These are phyloP conservation scores for Vigna reflexopilosa DNA, from an alignment of 306 rosid species.

Conservation along the genomic window DNA sequence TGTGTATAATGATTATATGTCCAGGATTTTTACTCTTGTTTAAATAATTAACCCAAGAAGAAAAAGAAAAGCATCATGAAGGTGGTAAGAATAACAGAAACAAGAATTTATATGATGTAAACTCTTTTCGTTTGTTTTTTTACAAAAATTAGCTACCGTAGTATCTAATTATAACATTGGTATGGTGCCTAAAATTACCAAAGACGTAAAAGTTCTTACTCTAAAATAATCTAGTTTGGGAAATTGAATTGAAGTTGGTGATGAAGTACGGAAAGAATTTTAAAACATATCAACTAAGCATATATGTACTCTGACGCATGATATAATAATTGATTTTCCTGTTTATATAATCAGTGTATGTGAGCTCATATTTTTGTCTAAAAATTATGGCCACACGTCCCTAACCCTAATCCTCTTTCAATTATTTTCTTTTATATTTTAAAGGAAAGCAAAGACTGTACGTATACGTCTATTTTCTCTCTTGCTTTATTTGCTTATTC, in stretches of 20 bases:
- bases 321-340: not conserved
- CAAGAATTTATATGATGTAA: not conserved
- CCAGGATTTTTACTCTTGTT: not conserved
- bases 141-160: not conserved
- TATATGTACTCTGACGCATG: constrained; percentile 38
- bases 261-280: constrained; percentile 2
- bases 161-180: not conserved
- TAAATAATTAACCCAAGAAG: too few species aligned
- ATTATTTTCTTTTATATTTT: not conserved
- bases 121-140: not conserved
- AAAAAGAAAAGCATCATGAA: too few species aligned
- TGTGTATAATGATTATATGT: not conserved
- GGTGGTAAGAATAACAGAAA: not conserved
- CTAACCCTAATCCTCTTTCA: not conserved
- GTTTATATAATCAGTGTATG: not conserved
- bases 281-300: not conserved
- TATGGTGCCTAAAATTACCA: not conserved
- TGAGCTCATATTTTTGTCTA: constrained; percentile 7
- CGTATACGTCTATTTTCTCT: constrained; percentile 7
- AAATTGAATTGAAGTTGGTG: not conserved
- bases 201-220: not conserved
- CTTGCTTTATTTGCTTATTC: not conserved
- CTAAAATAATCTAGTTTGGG: not conserved
- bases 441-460: constrained; percentile 11
- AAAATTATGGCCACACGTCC: constrained; percentile 20